Evolutionary conservation across 345 rosid species (phyloP).

Genomic region (Populus deltoides): DNA sequence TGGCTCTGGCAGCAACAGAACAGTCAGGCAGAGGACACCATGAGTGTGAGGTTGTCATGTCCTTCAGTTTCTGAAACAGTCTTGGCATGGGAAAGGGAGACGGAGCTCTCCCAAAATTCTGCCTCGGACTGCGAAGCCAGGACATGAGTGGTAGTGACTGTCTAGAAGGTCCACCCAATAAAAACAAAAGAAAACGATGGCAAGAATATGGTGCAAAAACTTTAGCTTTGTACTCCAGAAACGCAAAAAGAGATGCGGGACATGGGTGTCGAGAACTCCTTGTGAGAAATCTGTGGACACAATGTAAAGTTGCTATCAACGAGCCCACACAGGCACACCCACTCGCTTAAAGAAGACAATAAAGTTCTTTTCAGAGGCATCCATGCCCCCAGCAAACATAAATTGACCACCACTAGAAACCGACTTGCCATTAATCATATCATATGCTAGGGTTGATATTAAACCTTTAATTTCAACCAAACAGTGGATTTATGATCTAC

Average conservation of each 20-base stretch:
- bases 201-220: neutral
- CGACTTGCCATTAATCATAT: neutral
- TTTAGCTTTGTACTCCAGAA: neutral
- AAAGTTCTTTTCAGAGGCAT: conserved; percentile 12
- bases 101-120: too few relatives aligned
- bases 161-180: neutral
- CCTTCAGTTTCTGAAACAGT: neutral
- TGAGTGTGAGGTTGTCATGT: neutral
- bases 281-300: neutral
- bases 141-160: neutral
- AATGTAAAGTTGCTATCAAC: neutral
- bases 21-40: neutral
- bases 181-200: neutral
- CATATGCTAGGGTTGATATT: too few relatives aligned
- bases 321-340: too few relatives aligned
- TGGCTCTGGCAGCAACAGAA: neutral
- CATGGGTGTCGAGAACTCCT: neutral
- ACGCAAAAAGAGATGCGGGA: neutral
- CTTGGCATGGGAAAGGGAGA: too few relatives aligned
- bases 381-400: neutral
- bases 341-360: conserved; percentile 18
- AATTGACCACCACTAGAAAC: neutral
- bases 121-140: neutral
- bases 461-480: neutral
- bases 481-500: neutral